Conservation (phyloP, 306 rosid species). For the Luffa aegyptiaca region DNA sequence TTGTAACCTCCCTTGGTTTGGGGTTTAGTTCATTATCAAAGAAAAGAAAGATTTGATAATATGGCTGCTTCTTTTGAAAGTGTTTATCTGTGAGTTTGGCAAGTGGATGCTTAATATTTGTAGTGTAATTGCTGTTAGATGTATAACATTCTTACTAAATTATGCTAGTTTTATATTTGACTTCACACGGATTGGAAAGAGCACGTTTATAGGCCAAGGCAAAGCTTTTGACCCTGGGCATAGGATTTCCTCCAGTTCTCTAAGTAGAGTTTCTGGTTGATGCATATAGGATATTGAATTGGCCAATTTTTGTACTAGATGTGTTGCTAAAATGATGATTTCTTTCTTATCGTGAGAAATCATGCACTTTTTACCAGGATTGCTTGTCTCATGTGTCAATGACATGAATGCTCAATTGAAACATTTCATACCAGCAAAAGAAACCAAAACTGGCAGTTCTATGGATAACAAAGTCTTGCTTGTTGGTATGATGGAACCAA, state of each 20-base stretch:
- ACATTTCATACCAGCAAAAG: slow-evolving; percentile 33
- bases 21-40: not conserved
- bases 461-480: slow-evolving; percentile 34
- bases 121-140: not conserved
- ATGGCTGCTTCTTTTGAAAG: not conserved
- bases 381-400: slow-evolving; percentile 55
- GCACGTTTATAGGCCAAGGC: not conserved
- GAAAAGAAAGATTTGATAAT: not conserved
- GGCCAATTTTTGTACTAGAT: not conserved
- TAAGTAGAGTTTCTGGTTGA: not conserved
- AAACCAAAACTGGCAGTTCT: slow-evolving; percentile 21
- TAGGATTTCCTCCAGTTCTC: not conserved
- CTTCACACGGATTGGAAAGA: not conserved
- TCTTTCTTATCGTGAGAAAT: not conserved
- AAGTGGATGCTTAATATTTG: not conserved
- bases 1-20: not conserved
- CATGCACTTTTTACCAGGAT: slow-evolving; percentile 30
- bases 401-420: slow-evolving; percentile 49
- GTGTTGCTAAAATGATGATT: not conserved
- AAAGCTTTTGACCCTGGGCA: not conserved
- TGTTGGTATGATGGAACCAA: slow-evolving; percentile 67
- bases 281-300: not conserved
- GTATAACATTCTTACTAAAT: not conserved
- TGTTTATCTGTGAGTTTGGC: not conserved
- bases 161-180: not conserved